Base-by-base conservation (phyloP, 495 filamentous ascomycete genomes). In the Oidiodendron maius region DNA sequence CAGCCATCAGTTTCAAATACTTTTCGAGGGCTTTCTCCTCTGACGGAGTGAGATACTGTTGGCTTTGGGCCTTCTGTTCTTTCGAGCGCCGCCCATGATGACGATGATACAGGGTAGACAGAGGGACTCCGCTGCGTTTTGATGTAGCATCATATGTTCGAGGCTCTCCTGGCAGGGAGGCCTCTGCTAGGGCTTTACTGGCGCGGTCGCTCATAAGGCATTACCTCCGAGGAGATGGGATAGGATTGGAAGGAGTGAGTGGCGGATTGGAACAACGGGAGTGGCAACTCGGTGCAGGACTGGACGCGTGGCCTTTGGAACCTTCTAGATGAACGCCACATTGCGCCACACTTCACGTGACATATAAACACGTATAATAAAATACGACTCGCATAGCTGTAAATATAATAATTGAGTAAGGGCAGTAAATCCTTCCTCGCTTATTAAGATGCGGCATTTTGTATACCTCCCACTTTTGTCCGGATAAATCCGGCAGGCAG, bases 111-210 rank as follows among this genome's bases (percentile, higher is more conserved):
- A 44, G 41, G 2, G 40, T 42, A 42, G 40, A 3, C 20, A 42
- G 40, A 42, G 40, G 22, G 28, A 28, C 21, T 36, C 39, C 24
- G 45, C 40, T 50, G 57, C 50, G 37, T 47, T 52, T 52, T 26
- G 50, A 52, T 47, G 1, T 46, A 24, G 43, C 36, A 52, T 47
- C 25, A n/a, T 52, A 52, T 40, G 42, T 46, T 46, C 30, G 49
- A 52, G 49, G 49, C 49, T 52, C 49, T 52, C 35, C 50, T 16
- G 36, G 50, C 44, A 47, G 43, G 41, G 49, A 22, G 53, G 49
- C 40, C 49, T 46, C 41, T 46, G 32, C 21, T 26, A n/a, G n/a
- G n/a, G n/a, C n/a, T n/a, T n/a, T n/a, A n/a, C n/a, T n/a, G n/a
- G n/a, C n/a, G n/a, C n/a, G 47, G 47, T 50, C 25, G 38, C 38